Evolutionary conservation across 805 yeast genomes (phyloP), one percentile per base, ranked within the genome.

Genomic region (Hanseniaspora clermontiae): DNA sequence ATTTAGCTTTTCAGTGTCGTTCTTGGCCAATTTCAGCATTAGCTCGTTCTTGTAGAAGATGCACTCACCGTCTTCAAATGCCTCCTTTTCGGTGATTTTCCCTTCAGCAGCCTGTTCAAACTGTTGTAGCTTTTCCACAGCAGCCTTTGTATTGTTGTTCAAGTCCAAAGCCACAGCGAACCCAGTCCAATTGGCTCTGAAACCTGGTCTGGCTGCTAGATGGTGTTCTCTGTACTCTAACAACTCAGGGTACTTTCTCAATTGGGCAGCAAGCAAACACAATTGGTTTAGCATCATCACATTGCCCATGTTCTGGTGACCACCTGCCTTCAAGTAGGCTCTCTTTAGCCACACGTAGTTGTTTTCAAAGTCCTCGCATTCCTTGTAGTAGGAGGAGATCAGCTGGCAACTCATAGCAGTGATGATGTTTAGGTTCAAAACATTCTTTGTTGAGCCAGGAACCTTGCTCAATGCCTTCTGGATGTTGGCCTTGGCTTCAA

Each of bases 131-230:
- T 91, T 85, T 57, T 78, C 78, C 57, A 83, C 82, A 7, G 96
- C 91, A 27, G 79, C 79, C 39, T 72, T 73, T 64, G 75, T 77
- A 64, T 89, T 87, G 29, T 78, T 77, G 66, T 79, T 79, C 65
- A 90, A 73, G 67, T 86, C 87, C 65, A 84, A 87, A 0, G 97
- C 95, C 45, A 88, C 76, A 1, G 95, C 96, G 52, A 85, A 75
- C 0, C 84, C 83, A 1, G 95, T 85, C 96, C 96, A 90, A 65
- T 87, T 86, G 59, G 91, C 89, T 61, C 96, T 78, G 66, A 80
- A 86, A 0, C 95, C 95, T 11, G 93, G 81, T 62, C 78, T 83
- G 29, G 78, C 76, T 63, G 84, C 86, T 68, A 93, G 75, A 63
- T 81, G 82, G 40, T 75, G 74, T 59, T 79, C 80, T 63, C 97